Conservation (phyloP, 1,139 yeast genomes). For the Magnusiomyces tetraspermus region DNA sequence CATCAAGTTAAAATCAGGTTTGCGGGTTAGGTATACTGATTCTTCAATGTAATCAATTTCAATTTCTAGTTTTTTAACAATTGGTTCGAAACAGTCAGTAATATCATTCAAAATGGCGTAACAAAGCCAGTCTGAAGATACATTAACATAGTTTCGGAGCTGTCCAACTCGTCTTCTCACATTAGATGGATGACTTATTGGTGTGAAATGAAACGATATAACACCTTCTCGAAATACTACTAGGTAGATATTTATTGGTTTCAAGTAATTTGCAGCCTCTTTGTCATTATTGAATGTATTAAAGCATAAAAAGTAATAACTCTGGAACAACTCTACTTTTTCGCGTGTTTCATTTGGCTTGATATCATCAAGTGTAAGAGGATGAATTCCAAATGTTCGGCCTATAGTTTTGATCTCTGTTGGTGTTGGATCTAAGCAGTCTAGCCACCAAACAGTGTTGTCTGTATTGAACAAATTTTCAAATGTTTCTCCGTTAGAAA, state of each 20-base stretch:
- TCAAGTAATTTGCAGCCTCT: slow-evolving; percentile 67
- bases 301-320: slow-evolving; percentile 86
- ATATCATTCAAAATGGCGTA: slow-evolving; percentile 91
- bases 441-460: slow-evolving; percentile 73
- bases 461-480: slow-evolving; percentile 52
- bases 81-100: slow-evolving; percentile 89
- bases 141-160: slow-evolving; percentile 75
- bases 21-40: slow-evolving; percentile 56
- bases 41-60: slow-evolving; percentile 93
- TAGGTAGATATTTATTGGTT: slow-evolving; percentile 79
- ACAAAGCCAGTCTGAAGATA: slow-evolving; percentile 88
- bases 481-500: slow-evolving; percentile 55
- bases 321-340: slow-evolving; percentile 83
- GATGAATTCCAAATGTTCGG: slow-evolving; percentile 89
- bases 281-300: slow-evolving; percentile 71
- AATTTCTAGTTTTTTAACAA: slow-evolving; percentile 72
- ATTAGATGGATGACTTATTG: slow-evolving; percentile 71
- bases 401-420: slow-evolving; percentile 89
- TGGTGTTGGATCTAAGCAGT: slow-evolving; percentile 85
- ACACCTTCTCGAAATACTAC: slow-evolving; percentile 83
- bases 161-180: slow-evolving; percentile 90
- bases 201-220: slow-evolving; percentile 75
- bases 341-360: slow-evolving; percentile 89
- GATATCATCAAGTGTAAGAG: slow-evolving; percentile 91
- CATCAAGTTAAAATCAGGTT: slow-evolving; percentile 53